Base-by-base conservation (phyloP, 768 basidiomycete genomes). In the Serendipita sp. region DNA sequence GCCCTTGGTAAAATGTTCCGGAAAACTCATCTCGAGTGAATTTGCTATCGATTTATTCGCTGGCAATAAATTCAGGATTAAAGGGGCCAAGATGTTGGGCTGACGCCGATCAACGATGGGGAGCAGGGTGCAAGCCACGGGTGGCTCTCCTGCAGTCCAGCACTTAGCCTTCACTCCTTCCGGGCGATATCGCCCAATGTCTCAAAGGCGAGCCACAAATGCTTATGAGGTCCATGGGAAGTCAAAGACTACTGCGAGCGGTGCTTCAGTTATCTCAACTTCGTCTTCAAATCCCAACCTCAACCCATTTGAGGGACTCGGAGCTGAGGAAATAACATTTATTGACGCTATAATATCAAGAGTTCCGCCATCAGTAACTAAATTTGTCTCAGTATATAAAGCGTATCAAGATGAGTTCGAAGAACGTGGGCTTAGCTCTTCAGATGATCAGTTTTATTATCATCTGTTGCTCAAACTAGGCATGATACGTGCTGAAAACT, bases 391-490 rank as follows among this genome's bases (percentile, higher is more conserved):
- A 3, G 81, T 91, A n/a, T 85, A 90, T 78, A 89, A 88, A 71
- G 86, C 89, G 0, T 92, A 93, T 74, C 88, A 85, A 70, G 84
- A 88, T 65, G 81, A 91, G 23, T 75, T 92, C 28, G 79, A 81
- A 65, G 85, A 88, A 68, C 80, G 84, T 1, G 85, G 85, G 2
- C 74, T 91, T n/a, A 87, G 91, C 67, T 80, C 85, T 23, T 83
- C 85, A 67, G 77, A 81, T 5, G 91, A 91, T 72, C 87, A 88
- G 8, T 77, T 85, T 2, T 89, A 86, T 70, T 94, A 92, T 72
- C 83, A 84, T 18, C 88, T 89, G 72, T 73, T 94, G 35, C 75
- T 94, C 66, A 91, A 92, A 72, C 76, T 94, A 2, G 88, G 88
- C 52, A 89, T 87, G 46, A 71, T 92, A 69, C 88, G 84, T 74